These are phyloP conservation scores for Penicillium hesseltinei DNA, from an alignment of 2,329 filamentous ascomycete species.

Conservation along the genomic window DNA sequence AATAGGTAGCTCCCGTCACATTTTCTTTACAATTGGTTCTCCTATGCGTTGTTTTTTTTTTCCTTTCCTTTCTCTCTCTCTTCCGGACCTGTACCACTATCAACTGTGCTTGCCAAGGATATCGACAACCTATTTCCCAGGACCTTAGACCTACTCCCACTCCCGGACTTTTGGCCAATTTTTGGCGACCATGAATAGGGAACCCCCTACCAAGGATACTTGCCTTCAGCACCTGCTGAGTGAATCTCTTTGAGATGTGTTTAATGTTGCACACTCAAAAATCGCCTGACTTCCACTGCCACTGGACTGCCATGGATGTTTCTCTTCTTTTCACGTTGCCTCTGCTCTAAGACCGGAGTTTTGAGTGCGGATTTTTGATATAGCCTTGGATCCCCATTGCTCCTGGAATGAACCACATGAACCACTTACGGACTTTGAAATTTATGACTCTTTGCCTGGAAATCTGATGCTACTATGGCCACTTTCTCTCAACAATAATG, in stretches of 20 bases:
- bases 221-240: slow-evolving; percentile 35
- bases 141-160: slow-evolving; percentile 19
- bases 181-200: slow-evolving; percentile 26
- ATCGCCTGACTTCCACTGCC: slow-evolving; percentile 17
- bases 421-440: slow-evolving; percentile 8
- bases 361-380: slow-evolving; percentile 23
- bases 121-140: slow-evolving; percentile 11
- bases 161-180: slow-evolving; percentile 19
- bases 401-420: slow-evolving; percentile 13
- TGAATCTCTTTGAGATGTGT: slow-evolving; percentile 39
- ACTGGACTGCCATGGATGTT: slow-evolving; percentile 21
- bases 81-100: slow-evolving; percentile 24
- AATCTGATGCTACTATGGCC: slow-evolving; percentile 11
- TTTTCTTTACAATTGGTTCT: slow-evolving; percentile 29
- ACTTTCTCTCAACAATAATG: slow-evolving; percentile 10
- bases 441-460: slow-evolving; percentile 17
- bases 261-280: slow-evolving; percentile 41
- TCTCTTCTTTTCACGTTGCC: slow-evolving; percentile 17
- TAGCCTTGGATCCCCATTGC: slow-evolving; percentile 10
- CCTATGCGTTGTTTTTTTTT: slow-evolving; percentile 22
- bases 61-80: slow-evolving; percentile 10
- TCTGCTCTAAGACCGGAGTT: slow-evolving; percentile 30
- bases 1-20: slow-evolving; percentile 45
- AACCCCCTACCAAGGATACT: slow-evolving; percentile 24
- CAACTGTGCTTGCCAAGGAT: slow-evolving; percentile 13